phyloP scores from a whole-genome alignment of 1,284 basidiomycete species.

The Fomitopsis schrenkii region DNA sequence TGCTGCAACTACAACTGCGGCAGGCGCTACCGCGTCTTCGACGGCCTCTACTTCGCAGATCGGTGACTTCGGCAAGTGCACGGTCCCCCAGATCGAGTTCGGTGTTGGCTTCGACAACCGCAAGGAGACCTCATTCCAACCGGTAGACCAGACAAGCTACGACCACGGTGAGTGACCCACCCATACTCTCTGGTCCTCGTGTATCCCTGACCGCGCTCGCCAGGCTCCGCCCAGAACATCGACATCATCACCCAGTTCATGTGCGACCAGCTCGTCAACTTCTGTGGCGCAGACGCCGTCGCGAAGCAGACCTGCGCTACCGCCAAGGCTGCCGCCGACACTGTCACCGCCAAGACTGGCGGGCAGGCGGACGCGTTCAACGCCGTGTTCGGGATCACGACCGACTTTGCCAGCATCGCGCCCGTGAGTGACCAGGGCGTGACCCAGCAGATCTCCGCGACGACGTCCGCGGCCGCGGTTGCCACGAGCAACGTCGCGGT shows the following conservation, averaged over 20 bases:
- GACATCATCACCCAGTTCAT: conserved; percentile 52
- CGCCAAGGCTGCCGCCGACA: conserved; percentile 40
- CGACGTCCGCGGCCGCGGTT: conserved; percentile 19
- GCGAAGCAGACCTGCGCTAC: conserved; percentile 45
- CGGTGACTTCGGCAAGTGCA: conserved; percentile 52
- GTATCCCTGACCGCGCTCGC: conserved; percentile 43
- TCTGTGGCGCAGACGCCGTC: conserved; percentile 47
- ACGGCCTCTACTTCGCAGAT: conserved; percentile 25
- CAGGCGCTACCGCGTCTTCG: conserved; percentile 18
- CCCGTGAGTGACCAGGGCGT: conserved; percentile 24
- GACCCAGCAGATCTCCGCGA: neutral
- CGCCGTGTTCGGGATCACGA: conserved; percentile 28
- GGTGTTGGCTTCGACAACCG: conserved; percentile 54
- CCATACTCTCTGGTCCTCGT: conserved; percentile 12
- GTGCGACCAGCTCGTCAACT: conserved; percentile 49
- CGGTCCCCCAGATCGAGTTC: conserved; percentile 57
- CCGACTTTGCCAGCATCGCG: conserved; percentile 25
- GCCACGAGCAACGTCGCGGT: conserved; percentile 5
- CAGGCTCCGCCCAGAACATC: conserved; percentile 53
- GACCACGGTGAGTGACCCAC: neutral
- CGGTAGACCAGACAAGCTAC: conserved; percentile 31
- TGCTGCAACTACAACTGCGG: conserved; percentile 14
- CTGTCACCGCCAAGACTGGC: conserved; percentile 41
- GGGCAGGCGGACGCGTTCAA: conserved; percentile 48
- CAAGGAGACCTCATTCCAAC: conserved; percentile 53